These are phyloP conservation scores for Colletotrichum sojae DNA, from an alignment of 2,329 filamentous ascomycete species.

Conservation along the genomic window DNA sequence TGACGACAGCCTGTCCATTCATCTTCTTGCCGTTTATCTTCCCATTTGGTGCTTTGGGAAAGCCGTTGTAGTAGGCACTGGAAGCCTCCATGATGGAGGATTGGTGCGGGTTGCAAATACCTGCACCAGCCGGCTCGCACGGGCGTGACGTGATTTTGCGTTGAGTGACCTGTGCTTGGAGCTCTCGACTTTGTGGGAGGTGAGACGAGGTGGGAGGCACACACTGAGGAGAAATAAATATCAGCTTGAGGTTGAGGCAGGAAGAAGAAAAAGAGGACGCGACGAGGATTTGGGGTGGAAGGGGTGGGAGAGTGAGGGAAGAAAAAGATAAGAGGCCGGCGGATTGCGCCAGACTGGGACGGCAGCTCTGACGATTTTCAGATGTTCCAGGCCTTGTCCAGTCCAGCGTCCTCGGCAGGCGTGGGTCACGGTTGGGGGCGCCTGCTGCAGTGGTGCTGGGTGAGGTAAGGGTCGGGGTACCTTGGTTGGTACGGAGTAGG, in stretches of 20 bases:
- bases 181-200: background rate
- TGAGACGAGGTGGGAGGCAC: background rate
- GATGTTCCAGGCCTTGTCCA: conserved; percentile 30
- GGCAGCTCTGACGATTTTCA: conserved; percentile 40
- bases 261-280: background rate
- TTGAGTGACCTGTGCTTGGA: conserved; percentile 5
- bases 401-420: conserved; percentile 11
- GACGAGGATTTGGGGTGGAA: background rate
- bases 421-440: conserved; percentile 22
- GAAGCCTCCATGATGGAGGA: conserved; percentile 54
- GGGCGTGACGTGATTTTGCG: conserved; percentile 33
- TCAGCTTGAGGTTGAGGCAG: conserved; percentile 5
- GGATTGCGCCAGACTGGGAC: background rate
- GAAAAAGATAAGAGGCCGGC: conserved; percentile 22
- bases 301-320: background rate
- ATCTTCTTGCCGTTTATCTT: conserved; percentile 47
- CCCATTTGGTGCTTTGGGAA: conserved; percentile 45
- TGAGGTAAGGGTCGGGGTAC: background rate
- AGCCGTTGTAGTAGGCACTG: conserved; percentile 56
- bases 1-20: conserved; percentile 54
- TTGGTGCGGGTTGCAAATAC: conserved; percentile 7
- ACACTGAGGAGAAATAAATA: background rate
- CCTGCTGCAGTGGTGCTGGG: background rate
- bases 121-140: conserved; percentile 24
- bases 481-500: conserved; percentile 12